phyloP scores from a whole-genome alignment of 192 early-diverging fungal species.

The Coemansia asiatica region DNA sequence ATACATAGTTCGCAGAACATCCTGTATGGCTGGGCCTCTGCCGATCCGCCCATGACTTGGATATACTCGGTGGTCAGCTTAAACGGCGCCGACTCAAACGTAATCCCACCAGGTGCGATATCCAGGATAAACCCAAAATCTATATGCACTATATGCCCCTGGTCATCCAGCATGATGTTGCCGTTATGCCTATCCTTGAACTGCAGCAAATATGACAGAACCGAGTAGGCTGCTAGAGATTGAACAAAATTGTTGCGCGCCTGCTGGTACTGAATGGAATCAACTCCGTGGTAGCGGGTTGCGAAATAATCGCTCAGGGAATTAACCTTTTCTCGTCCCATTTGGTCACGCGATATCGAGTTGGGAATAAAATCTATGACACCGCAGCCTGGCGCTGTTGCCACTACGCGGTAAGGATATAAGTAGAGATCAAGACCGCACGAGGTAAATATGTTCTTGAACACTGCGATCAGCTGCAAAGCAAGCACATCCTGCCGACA shows the following conservation, averaged over 20 bases:
- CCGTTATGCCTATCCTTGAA: constrained; percentile 99
- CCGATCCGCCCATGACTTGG: constrained; percentile 91
- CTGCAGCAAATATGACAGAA: constrained; percentile 91
- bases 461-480: constrained; percentile 94
- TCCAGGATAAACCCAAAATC: constrained; percentile 99
- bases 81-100: constrained; percentile 94
- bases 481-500: constrained; percentile 99
- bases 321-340: constrained; percentile 98
- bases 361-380: constrained; percentile 98
- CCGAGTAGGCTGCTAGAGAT: constrained; percentile 91
- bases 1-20: constrained; percentile 89
- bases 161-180: constrained; percentile 98
- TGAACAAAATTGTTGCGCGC: constrained; percentile 94
- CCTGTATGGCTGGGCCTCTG: constrained; percentile 75
- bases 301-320: constrained; percentile 94
- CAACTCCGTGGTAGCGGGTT: constrained; percentile 84
- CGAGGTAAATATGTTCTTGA: constrained; percentile 92
- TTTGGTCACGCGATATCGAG: constrained; percentile 94
- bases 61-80: constrained; percentile 98
- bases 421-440: constrained; percentile 93
- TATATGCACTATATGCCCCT: constrained; percentile 97
- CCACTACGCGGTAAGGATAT: constrained; percentile 96
- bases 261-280: constrained; percentile 86
- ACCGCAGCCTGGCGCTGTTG: constrained; percentile 95
- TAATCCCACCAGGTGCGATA: constrained; percentile 97